These are phyloP conservation scores for Galerina marginata DNA, from an alignment of 768 basidiomycete genomes.

Conservation along the genomic window DNA sequence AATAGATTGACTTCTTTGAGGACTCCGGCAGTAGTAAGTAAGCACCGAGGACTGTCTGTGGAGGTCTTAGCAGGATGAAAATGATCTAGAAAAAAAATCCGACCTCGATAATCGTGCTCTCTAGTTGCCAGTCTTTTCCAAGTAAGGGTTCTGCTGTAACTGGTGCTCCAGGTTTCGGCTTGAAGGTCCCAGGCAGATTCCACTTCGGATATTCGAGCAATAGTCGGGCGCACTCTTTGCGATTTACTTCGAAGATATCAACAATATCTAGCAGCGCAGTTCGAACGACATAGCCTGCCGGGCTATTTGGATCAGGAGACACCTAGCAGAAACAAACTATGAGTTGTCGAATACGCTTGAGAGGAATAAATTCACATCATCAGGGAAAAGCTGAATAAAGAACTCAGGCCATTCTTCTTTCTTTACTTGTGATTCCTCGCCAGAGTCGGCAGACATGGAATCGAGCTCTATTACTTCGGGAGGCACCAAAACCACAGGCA, in stretches of 20 bases:
- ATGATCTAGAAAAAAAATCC: background rate
- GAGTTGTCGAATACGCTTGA: background rate
- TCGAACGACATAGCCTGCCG: slow-evolving; percentile 81
- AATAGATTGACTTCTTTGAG: slow-evolving; percentile 80
- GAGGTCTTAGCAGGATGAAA: background rate
- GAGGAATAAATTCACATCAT: slow-evolving; percentile 41
- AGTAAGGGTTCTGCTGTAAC: slow-evolving; percentile 52
- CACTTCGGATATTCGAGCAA: slow-evolving; percentile 88
- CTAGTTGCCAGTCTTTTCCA: slow-evolving; percentile 84
- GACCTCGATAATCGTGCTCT: slow-evolving; percentile 89
- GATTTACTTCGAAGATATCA: slow-evolving; percentile 92
- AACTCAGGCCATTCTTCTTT: slow-evolving; percentile 86
- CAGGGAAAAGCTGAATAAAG: slow-evolving; percentile 70
- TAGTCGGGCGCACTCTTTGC: slow-evolving; percentile 91
- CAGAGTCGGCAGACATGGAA: slow-evolving; percentile 66
- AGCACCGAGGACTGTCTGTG: slow-evolving; percentile 72
- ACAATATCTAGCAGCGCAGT: slow-evolving; percentile 77
- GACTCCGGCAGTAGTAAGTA: slow-evolving; percentile 82
- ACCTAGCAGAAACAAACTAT: slow-evolving; percentile 49
- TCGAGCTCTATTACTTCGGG: slow-evolving; percentile 89
- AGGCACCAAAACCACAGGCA: slow-evolving; percentile 84
- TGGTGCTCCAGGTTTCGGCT: slow-evolving; percentile 70
- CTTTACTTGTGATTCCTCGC: slow-evolving; percentile 74
- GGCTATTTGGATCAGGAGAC: slow-evolving; percentile 75
- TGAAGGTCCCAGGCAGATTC: slow-evolving; percentile 85